Evolutionary conservation across 2,329 filamentous ascomycete species (phyloP), one percentile per base, ranked within the genome.

Genomic region (Aureobasidium sp.): DNA sequence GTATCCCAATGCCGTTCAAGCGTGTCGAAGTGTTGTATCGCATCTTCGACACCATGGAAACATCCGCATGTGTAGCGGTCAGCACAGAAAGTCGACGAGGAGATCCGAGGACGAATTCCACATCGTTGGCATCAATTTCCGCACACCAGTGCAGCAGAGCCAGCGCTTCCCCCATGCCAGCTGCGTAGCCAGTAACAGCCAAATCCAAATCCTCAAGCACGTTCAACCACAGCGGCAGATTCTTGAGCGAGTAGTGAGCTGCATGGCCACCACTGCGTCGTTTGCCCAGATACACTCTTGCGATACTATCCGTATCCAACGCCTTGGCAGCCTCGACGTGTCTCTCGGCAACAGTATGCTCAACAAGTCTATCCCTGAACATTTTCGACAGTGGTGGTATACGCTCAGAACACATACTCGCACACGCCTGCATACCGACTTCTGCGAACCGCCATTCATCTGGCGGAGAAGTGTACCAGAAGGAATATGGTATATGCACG

Each of bases 81-180:
- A 21, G 14, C 6, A 6, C 5, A 10, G 17, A 12, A 3, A 21
- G n/a, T 16, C 21, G 22, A 16, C 47, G 8, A 12, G 21, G 34
- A 30, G 34, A 29, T 12, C 61, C 73, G 2, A 81, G 69, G 0
- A 81, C 78, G 57, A 80, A 81, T 44, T 82, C 76, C 2, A 82
- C 68, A 40, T 79, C 78, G 30, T 74, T 74, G 0, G 71, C 78
- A 56, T 81, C 77, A 71, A 67, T 3, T 76, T 69, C 0, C 73
- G 79, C 70, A 81, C 78, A 0, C 65, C 63, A 1, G 51, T 78
- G 72, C 47, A 81, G 63, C 2, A 74, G 65, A 0, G 78, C 77
- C 0, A 81, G 67, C 0, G 72, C 67, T 3, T 76, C 69, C 0
- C 73, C 79, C 70, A 81, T 78, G 0, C 65, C 63, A 1, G 51